Conservation (phyloP, 139 green algal genomes). For the Edaphochlamys debaryana region DNA sequence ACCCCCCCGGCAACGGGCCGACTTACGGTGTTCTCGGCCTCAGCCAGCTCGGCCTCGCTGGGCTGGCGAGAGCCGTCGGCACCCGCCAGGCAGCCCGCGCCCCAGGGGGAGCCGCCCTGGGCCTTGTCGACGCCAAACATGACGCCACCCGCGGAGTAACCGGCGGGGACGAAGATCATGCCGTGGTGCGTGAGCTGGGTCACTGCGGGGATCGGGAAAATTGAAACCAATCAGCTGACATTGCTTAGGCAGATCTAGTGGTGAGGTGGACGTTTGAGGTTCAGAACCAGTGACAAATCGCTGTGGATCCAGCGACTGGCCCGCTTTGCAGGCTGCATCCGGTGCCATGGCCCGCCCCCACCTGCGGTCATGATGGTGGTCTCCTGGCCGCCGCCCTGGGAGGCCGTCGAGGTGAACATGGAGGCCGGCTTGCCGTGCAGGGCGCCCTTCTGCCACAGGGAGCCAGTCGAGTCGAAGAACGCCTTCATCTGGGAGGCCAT, state of each 20-base stretch:
- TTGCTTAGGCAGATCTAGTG: too few species aligned
- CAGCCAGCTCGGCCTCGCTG: slow-evolving; percentile 71
- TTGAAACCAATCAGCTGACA: too few species aligned
- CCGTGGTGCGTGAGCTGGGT: slow-evolving; percentile 84
- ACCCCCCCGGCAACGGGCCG: not conserved
- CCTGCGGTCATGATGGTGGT: slow-evolving; percentile 68
- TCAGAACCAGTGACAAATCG: too few species aligned
- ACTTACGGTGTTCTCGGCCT: slow-evolving; percentile 16
- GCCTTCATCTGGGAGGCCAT: slow-evolving; percentile 78
- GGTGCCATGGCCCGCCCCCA: not conserved
- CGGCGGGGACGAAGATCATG: slow-evolving; percentile 87
- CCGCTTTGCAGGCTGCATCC: too few species aligned
- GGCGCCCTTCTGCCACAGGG: slow-evolving; percentile 45
- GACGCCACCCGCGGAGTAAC: slow-evolving; percentile 59
- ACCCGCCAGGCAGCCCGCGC: slow-evolving; percentile 76
- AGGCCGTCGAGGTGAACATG: slow-evolving; percentile 66
- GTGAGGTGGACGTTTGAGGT: too few species aligned
- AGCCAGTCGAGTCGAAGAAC: slow-evolving; percentile 83
- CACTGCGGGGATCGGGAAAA: slow-evolving; percentile 42
- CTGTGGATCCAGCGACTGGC: too few species aligned
- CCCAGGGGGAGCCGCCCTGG: slow-evolving; percentile 77
- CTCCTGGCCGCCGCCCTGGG: slow-evolving; percentile 85
- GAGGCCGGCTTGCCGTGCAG: slow-evolving; percentile 76
- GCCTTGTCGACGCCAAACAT: slow-evolving; percentile 61
- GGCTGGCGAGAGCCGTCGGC: slow-evolving; percentile 70